phyloP scores from a whole-genome alignment of 108 stramenopile genomes.

The Fistulifera solaris region DNA sequence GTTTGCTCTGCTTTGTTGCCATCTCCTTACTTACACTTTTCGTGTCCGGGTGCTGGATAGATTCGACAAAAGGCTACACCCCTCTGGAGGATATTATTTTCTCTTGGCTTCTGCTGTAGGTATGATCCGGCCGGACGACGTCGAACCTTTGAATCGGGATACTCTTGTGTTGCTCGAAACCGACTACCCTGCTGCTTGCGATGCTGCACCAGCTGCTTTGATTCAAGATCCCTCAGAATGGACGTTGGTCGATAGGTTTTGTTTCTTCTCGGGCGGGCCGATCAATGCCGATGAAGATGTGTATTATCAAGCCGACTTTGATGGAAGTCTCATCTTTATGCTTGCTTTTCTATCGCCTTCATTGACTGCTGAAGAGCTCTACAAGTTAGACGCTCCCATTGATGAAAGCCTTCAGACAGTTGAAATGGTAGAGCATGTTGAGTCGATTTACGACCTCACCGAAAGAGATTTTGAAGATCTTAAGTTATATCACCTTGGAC shows the following conservation, averaged over 20 bases:
- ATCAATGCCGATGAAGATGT: slow-evolving; percentile 86
- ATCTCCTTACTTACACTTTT: not conserved
- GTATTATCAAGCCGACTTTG: slow-evolving; percentile 76
- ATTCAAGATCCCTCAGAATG: slow-evolving; percentile 68
- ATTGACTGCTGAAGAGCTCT: slow-evolving; percentile 72
- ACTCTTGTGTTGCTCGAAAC: slow-evolving; percentile 75
- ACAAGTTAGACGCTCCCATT: slow-evolving; percentile 36
- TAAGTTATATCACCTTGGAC: slow-evolving; percentile 79
- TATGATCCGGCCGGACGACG: slow-evolving; percentile 73
- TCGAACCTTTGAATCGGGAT: slow-evolving; percentile 77
- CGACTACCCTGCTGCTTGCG: slow-evolving; percentile 71
- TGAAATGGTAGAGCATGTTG: slow-evolving; percentile 63
- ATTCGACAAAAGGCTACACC: slow-evolving; percentile 74
- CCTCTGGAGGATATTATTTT: slow-evolving; percentile 78
- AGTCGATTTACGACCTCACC: slow-evolving; percentile 76
- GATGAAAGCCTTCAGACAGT: slow-evolving; percentile 46
- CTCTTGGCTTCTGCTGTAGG: slow-evolving; percentile 67
- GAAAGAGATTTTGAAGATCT: slow-evolving; percentile 78
- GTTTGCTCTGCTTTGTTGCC: not conserved
- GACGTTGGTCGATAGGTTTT: slow-evolving; percentile 80
- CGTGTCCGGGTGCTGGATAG: slow-evolving; percentile 10
- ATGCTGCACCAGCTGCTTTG: slow-evolving; percentile 50
- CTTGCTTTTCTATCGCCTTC: slow-evolving; percentile 74
- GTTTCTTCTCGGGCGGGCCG: slow-evolving; percentile 86
- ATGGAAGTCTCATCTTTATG: slow-evolving; percentile 81